Evolutionary conservation across 495 filamentous ascomycete species (phyloP), one percentile per base, ranked within the genome.

Genomic region (Podospora anserina): DNA sequence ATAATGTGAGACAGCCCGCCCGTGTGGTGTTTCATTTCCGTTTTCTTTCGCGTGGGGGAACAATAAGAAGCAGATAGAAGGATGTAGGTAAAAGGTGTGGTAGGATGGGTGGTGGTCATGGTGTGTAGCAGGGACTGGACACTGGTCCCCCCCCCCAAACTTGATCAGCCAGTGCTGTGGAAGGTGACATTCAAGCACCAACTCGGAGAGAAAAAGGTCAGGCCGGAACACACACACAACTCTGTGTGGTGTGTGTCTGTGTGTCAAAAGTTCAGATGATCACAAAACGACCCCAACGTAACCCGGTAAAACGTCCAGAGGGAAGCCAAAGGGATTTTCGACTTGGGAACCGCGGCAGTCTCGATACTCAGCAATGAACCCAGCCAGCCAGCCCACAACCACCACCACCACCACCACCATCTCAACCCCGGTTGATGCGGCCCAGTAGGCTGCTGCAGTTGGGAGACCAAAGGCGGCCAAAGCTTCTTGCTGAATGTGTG

Each of bases 321-420:
- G 11, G 7, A 56, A 28, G 63, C 15, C 55, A 60, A 66, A 59
- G 60, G 63, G 63, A 71, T 66, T 71, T 61, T 72, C 63, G 60
- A 61, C 16, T 60, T 68, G 74, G 66, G 68, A 75, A 69, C 54
- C 71, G 70, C 71, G 76, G 76, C 71, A 78, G 73, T 74, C 39
- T 49, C 39, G 39, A 49, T 49, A 49, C 39, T 49, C 39, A 16
- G 39, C 30, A 49, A 18, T 49, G 23, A 23, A 23, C 23, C 39
- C 39, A 49, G 39, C 39, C 39, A 39, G 34, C 34, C 3, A 49
- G 39, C 39, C 13, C 39, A 49, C 0, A 32, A 32, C 30, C 39
- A 49, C 39, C 39, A 49, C 39, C 39, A 49, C 56, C 55, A 63
- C 30, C 66, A 23, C 56, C 44, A 68, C 18, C 54, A 60, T 18